These are phyloP conservation scores for Westerdykella ornata DNA, from an alignment of 2,329 filamentous ascomycete genomes.

Conservation along the genomic window DNA sequence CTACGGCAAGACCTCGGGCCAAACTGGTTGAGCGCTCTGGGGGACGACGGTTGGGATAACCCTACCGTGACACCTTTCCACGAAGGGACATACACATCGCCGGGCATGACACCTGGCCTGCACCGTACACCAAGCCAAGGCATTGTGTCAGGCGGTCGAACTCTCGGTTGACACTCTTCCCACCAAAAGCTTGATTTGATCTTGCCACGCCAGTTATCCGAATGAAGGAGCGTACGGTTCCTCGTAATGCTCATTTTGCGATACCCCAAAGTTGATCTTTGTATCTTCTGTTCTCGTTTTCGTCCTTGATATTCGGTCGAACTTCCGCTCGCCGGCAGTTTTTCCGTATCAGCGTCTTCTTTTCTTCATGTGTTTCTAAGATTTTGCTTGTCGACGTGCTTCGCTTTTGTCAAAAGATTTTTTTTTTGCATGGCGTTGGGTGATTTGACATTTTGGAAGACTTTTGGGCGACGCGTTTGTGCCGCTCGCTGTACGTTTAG, in stretches of 20 bases:
- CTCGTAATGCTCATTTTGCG: conserved; percentile 18
- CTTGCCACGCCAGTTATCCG: not conserved
- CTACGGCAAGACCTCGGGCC: conserved; percentile 79
- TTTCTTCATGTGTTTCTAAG: conserved; percentile 2
- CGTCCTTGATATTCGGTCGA: conserved; percentile 1
- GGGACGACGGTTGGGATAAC: conserved; percentile 60
- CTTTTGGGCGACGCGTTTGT: conserved; percentile 4
- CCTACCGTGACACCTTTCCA: conserved; percentile 27
- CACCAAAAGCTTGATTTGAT: conserved; percentile 7
- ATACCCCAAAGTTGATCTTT: conserved; percentile 32
- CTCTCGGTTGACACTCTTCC: conserved; percentile 27
- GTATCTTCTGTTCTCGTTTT: conserved; percentile 6
- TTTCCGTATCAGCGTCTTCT: conserved; percentile 3
- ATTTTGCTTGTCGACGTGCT: not conserved
- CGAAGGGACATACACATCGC: conserved; percentile 27
- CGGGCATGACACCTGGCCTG: conserved; percentile 26
- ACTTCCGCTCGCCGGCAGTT: not conserved
- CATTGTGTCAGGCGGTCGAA: conserved; percentile 36
- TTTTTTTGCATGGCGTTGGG: conserved; percentile 31
- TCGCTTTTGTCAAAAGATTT: not conserved
- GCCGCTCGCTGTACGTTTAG: conserved; percentile 30
- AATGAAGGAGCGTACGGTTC: not conserved
- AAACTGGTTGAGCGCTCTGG: conserved; percentile 78
- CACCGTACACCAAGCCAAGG: conserved; percentile 34
- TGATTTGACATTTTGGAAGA: conserved; percentile 8